A percentile compares a stretch with the other conserved stretches of the same genome.
Conservation (phyloP, 1,139 yeast species). For the Yamadazyma mexicana region DNA sequence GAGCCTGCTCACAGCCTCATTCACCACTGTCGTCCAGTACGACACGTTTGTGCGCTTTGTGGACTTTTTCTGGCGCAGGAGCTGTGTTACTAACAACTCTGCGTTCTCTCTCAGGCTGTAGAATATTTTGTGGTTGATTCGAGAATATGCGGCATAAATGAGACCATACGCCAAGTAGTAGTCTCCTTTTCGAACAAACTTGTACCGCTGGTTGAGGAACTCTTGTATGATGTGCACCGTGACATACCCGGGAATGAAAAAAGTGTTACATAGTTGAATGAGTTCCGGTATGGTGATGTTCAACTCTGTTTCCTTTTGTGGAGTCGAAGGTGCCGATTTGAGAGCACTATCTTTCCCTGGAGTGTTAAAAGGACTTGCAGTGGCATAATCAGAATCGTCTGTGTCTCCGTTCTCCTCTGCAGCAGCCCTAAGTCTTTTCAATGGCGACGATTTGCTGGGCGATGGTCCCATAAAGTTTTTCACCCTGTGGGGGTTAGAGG, state of each 20-base stretch:
- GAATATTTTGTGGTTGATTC: conserved; percentile 52
- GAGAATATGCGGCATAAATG: conserved; percentile 55
- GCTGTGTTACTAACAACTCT: conserved; percentile 45
- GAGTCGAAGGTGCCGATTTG: conserved; percentile 2
- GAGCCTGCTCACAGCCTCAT: conserved; percentile 52
- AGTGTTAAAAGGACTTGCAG: conserved; percentile 7
- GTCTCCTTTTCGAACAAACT: conserved; percentile 53
- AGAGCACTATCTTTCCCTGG: background rate
- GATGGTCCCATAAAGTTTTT: conserved; percentile 5
- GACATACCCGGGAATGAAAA: conserved; percentile 56
- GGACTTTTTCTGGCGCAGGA: conserved; percentile 58
- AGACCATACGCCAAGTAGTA: conserved; percentile 73
- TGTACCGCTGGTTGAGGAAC: conserved; percentile 50
- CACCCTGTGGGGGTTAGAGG: background rate
- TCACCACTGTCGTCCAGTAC: conserved; percentile 53
- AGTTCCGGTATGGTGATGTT: conserved; percentile 47
- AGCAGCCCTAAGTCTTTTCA: conserved; percentile 10
- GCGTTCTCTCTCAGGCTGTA: conserved; percentile 49
- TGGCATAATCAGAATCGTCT: conserved; percentile 1
- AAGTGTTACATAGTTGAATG: conserved; percentile 60
- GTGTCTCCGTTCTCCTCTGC: conserved; percentile 1
- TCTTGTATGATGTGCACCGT: conserved; percentile 53
- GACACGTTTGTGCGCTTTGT: conserved; percentile 46
- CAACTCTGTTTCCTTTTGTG: background rate
- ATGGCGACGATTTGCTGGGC: conserved; percentile 16